Base-by-base conservation (phyloP, 345 rosid genomes). In the Pistacia vera region DNA sequence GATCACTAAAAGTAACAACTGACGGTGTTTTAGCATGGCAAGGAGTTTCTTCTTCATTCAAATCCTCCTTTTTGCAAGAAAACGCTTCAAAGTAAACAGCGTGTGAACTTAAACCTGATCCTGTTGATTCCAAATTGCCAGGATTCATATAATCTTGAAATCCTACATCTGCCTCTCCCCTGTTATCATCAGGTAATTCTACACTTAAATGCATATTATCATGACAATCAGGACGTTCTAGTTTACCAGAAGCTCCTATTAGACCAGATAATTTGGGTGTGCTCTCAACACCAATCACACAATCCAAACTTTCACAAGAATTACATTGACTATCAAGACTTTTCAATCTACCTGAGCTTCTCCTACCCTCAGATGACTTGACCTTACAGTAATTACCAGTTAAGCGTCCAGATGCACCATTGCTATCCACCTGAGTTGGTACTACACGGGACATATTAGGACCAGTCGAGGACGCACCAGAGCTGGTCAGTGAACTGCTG, bases 1-100 rank as follows among this genome's bases (percentile, higher is more conserved):
- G 93, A 46, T 76, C 92, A 69, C 55, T 71, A 80, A 92, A 96
- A 77, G 84, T 88, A 71, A 93, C 97, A 59, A 20, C 20, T 63
- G 91, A 86, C 4, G 80, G 79, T 68, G 75, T 88, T 75, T 66
- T 83, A 44, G 62, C 81, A 78, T 87, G 90, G 60, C 54, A 55
- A 54, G 71, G 83, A 71, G 73, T 68, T 44, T 18, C 82, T 69
- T 70, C 76, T 41, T 70, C 78, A 2, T 41, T 9, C 63, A 12
- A 64, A 28, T 77, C 80, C 57, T 85, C 90, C 75, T 80, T 89
- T 61, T 64, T 67, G 70, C 75, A 73, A 14, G 85, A 86, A 77
- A 78, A 80, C 22, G 78, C 81, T 63, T 78, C 84, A 2, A 87
- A 84, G 8, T 88, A 86, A 57, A 8, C 51, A 55, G 71, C 22